phyloP scores from a whole-genome alignment of 148 eudicot species.

The Nyssa sinensis region DNA sequence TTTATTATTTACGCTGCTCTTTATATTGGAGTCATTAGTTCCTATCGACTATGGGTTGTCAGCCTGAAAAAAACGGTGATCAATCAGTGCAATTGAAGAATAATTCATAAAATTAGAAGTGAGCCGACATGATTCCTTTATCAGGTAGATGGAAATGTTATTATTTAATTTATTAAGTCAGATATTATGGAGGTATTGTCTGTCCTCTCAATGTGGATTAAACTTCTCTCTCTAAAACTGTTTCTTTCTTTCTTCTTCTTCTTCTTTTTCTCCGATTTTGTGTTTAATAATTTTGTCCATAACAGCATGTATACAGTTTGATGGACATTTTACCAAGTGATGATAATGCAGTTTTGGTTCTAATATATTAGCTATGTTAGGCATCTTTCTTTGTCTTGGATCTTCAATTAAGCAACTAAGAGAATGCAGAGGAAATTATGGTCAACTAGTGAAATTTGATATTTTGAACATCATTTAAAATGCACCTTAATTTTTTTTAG shows the following conservation, averaged over 20 bases:
- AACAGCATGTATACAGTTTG: too few relatives aligned
- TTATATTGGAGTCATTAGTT: too few relatives aligned
- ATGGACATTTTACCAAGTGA: background rate
- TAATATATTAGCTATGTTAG: too few relatives aligned
- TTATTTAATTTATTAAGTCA: background rate
- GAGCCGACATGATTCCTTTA: too few relatives aligned
- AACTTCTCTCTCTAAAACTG: background rate
- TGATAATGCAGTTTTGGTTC: constrained; percentile 10
- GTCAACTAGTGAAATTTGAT: background rate
- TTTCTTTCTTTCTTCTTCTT: too few relatives aligned
- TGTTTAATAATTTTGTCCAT: too few relatives aligned
- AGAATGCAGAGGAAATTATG: background rate
- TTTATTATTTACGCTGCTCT: background rate
- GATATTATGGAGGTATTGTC: background rate
- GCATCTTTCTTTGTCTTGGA: background rate
- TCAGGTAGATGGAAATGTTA: too few relatives aligned
- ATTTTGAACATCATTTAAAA: too few relatives aligned
- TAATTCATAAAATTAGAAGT: too few relatives aligned
- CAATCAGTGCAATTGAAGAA: background rate
- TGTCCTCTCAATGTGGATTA: background rate
- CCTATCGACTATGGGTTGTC: background rate
- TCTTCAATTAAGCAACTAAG: background rate
- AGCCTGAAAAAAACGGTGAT: background rate
- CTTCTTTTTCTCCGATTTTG: too few relatives aligned
- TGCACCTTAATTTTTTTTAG: background rate